Conservation (phyloP, 306 rosid genomes). For the Medicago truncatula region DNA sequence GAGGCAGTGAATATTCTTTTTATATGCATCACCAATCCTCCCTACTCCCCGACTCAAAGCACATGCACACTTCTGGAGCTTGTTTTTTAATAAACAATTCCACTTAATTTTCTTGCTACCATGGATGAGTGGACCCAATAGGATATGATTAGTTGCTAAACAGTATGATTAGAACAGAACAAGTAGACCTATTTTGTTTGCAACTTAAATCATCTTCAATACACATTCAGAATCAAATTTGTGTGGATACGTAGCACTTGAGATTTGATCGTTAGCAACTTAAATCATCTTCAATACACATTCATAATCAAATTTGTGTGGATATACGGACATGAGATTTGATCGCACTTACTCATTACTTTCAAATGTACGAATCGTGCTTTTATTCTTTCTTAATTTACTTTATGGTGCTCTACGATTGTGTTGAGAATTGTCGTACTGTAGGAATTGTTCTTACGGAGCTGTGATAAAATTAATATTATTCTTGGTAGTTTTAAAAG, state of each 20-base stretch:
- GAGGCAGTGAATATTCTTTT: conserved; percentile 21
- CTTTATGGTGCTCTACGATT: neutral
- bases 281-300: too few relatives aligned
- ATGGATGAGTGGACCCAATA: neutral
- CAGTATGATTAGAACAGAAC: neutral
- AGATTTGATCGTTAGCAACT: too few relatives aligned
- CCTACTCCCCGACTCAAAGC: neutral
- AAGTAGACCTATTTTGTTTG: neutral
- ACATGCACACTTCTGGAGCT: neutral
- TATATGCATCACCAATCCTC: neutral
- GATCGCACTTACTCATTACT: too few relatives aligned
- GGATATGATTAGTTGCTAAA: neutral
- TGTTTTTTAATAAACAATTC: neutral
- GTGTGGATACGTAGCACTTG: too few relatives aligned
- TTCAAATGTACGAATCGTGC: too few relatives aligned
- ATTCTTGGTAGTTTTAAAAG: too few relatives aligned
- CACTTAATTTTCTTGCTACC: neutral
- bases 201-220: neutral
- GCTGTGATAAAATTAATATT: too few relatives aligned
- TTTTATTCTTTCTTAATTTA: too few relatives aligned
- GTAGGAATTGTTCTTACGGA: neutral
- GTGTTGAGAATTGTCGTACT: neutral
- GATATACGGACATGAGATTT: too few relatives aligned
- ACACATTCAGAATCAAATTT: too few relatives aligned
- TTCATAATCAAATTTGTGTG: too few relatives aligned